phyloP scores from a whole-genome alignment of 164 flowering plant genomes.

The Nymphaea colorata region DNA sequence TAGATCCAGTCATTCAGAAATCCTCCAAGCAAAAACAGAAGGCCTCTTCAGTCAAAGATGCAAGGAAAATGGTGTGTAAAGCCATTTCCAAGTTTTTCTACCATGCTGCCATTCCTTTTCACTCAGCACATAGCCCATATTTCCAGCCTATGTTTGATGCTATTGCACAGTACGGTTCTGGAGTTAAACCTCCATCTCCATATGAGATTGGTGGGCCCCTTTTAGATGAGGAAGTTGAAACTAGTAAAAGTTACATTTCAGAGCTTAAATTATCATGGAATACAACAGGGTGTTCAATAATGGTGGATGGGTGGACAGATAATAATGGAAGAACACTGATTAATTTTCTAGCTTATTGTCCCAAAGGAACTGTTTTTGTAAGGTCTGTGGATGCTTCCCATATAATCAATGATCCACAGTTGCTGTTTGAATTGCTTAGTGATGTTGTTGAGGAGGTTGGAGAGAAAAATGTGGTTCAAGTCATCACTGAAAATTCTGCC shows the following conservation, averaged over 20 bases:
- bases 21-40: neutral
- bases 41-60: conserved; percentile 10
- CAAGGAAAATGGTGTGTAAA: conserved; percentile 32
- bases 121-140: conserved; percentile 62
- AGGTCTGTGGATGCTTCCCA: conserved; percentile 56
- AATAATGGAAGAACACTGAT: conserved; percentile 34
- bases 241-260: conserved; percentile 38
- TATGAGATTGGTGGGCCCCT: conserved; percentile 73
- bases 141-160: conserved; percentile 88
- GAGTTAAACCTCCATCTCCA: conserved; percentile 34
- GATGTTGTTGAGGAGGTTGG: conserved; percentile 83
- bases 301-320: conserved; percentile 56
- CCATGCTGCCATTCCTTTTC: conserved; percentile 61
- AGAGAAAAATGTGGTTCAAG: conserved; percentile 56
- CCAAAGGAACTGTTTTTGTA: conserved; percentile 70
- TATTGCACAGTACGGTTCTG: conserved; percentile 46
- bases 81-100: conserved; percentile 72
- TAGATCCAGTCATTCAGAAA: conserved; percentile 4
- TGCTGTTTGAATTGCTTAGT: conserved; percentile 49
- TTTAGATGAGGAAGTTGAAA: conserved; percentile 58
- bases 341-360: conserved; percentile 47
- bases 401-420: conserved; percentile 31
- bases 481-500: conserved; percentile 50
- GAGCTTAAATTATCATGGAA: conserved; percentile 37
- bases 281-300: conserved; percentile 66